phyloP scores from a whole-genome alignment of 305 asterid genomes.

The Fraxinus velutina region DNA sequence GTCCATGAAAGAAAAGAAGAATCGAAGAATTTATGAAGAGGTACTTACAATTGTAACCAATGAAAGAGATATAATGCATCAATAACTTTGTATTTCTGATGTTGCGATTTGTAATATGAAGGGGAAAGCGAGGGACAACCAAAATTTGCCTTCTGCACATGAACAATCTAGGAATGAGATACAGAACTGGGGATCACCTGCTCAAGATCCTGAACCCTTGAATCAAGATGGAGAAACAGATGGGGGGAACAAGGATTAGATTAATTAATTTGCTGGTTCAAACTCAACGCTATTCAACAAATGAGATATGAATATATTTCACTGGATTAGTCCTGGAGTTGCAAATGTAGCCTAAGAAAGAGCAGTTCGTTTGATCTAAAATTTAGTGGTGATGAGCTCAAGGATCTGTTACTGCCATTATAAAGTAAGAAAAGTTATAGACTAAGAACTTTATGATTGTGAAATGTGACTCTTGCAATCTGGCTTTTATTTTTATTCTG shows the following conservation, averaged over 20 bases:
- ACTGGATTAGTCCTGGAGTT: neutral
- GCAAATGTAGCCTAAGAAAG: neutral
- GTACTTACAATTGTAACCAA: constrained; percentile 32
- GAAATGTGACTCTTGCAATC: neutral
- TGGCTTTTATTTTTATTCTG: neutral
- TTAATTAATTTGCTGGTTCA: neutral
- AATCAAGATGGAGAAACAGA: constrained; percentile 43
- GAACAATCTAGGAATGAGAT: constrained; percentile 45
- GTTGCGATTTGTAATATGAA: constrained; percentile 1
- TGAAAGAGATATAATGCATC: neutral
- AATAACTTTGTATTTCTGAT: neutral
- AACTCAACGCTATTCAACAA: neutral
- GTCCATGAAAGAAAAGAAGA: constrained; percentile 32
- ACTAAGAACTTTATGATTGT: neutral
- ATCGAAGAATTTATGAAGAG: constrained; percentile 33
- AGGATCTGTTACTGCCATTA: neutral
- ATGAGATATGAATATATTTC: neutral
- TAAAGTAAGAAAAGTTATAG: neutral
- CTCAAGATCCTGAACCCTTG: constrained; percentile 34
- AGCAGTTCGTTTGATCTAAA: neutral
- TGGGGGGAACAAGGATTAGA: constrained; percentile 34
- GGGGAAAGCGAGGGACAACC: constrained; percentile 32
- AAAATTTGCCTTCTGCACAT: constrained; percentile 53
- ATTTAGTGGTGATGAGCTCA: neutral
- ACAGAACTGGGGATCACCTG: constrained; percentile 39